Percentiles rank a stretch among this genome's conserved stretches.
Conservation (phyloP, 257 asterid species). For the Capsicum baccatum region DNA sequence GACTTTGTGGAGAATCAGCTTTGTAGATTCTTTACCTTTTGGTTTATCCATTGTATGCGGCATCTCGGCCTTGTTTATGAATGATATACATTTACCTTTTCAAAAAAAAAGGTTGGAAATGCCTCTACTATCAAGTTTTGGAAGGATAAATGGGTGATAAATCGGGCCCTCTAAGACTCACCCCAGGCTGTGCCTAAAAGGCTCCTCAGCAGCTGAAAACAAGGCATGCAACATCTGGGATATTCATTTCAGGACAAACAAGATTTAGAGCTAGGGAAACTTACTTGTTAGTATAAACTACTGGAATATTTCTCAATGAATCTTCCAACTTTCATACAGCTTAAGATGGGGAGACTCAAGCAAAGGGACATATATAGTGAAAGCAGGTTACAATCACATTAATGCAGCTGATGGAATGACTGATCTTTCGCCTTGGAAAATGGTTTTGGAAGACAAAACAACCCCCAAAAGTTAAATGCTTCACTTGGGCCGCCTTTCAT, state of each 20-base stretch:
- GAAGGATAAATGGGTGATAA: conserved; percentile 5
- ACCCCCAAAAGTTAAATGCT: conserved; percentile 5
- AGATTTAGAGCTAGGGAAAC: background rate
- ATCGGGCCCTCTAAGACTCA: background rate
- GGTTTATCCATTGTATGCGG: no score
- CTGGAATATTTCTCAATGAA: background rate
- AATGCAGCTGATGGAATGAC: background rate
- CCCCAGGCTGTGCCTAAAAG: conserved; percentile 1
- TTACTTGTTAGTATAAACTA: background rate
- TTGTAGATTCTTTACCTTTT: no score
- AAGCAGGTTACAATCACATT: background rate
- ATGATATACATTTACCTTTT: no score
- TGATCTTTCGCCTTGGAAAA: background rate
- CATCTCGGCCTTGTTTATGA: no score
- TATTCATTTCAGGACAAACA: background rate
- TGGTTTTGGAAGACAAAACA: background rate
- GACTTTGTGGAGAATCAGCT: no score
- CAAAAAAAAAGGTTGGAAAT: background rate
- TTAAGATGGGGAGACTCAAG: background rate
- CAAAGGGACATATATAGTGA: background rate
- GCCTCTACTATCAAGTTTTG: background rate
- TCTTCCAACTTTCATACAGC: background rate
- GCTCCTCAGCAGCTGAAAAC: background rate
- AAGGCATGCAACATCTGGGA: background rate
- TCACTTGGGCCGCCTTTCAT: background rate